Conservation (phyloP, 306 rosid genomes). For the Quercus cerris region DNA sequence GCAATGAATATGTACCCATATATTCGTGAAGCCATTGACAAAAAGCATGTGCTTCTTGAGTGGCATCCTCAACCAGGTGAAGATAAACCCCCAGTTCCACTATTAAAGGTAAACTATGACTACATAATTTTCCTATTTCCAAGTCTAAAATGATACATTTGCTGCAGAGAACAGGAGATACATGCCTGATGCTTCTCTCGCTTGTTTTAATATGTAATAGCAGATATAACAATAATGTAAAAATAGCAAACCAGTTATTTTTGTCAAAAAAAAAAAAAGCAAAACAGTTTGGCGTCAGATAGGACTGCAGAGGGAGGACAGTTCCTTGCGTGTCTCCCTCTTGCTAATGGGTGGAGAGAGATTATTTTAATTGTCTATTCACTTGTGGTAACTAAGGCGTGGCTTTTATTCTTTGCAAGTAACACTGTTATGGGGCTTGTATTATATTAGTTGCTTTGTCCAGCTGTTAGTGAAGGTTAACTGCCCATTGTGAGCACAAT, state of each 20-base stretch:
- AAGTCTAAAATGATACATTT: background rate
- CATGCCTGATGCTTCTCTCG: background rate
- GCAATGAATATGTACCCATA: slow-evolving; percentile 98
- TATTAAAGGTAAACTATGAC: slow-evolving; percentile 62
- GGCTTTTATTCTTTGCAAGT: background rate
- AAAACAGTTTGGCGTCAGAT: background rate
- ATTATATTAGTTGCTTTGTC: background rate
- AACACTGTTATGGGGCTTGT: background rate
- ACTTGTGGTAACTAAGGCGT: background rate
- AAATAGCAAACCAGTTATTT: background rate
- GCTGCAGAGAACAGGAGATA: background rate
- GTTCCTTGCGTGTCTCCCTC: background rate
- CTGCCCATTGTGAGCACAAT: background rate
- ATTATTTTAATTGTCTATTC: background rate
- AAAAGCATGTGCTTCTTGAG: slow-evolving; percentile 78
- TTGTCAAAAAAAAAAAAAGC: background rate
- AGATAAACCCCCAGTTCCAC: slow-evolving; percentile 93
- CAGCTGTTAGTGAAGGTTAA: background rate
- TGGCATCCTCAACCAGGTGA: slow-evolving; percentile 96
- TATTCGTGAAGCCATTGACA: slow-evolving; percentile 79
- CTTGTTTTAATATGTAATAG: background rate
- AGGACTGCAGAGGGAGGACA: background rate
- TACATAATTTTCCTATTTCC: background rate
- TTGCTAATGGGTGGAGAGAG: no score
- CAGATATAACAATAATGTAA: background rate